These are phyloP conservation scores for Acer saccharum DNA, from an alignment of 345 rosid genomes.

Conservation along the genomic window DNA sequence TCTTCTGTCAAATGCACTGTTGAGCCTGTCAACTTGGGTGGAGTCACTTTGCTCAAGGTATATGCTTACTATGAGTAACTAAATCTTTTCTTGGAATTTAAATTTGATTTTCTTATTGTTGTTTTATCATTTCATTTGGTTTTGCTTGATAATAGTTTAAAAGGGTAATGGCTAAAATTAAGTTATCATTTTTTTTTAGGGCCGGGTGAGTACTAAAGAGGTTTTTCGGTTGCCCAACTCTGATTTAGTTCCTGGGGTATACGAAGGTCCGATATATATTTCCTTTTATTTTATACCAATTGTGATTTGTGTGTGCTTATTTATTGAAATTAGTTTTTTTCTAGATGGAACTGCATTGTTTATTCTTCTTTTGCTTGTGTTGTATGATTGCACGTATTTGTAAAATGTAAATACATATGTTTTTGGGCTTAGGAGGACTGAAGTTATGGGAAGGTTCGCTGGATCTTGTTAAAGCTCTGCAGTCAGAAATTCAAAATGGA, in stretches of 20 bases:
- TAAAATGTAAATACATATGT: not conserved
- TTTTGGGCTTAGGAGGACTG: slow-evolving; percentile 65
- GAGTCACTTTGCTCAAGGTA: slow-evolving; percentile 74
- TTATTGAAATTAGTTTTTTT: not conserved
- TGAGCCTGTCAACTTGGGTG: slow-evolving; percentile 57
- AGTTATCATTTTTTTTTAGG: slow-evolving; percentile 44
- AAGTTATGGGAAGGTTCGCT: slow-evolving; percentile 98
- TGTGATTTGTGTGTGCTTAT: not conserved
- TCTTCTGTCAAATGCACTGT: slow-evolving; percentile 43
- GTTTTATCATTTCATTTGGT: not conserved
- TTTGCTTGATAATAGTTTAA: no score
- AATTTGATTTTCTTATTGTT: not conserved
- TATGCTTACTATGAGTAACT: no score
- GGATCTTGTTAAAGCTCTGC: slow-evolving; percentile 85
- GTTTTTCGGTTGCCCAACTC: slow-evolving; percentile 85
- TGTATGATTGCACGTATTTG: not conserved
- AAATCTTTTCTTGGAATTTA: not conserved
- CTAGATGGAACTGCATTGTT: not conserved
- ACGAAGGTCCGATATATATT: slow-evolving; percentile 63
- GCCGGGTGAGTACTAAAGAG: slow-evolving; percentile 81
- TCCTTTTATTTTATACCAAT: not conserved
- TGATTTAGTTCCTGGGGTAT: slow-evolving; percentile 90
- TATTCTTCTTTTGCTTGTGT: not conserved
- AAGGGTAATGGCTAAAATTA: not conserved
- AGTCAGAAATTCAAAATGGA: slow-evolving; percentile 51